Conservation (phyloP, 495 filamentous ascomycete genomes). For the Penicillium daleae region DNA sequence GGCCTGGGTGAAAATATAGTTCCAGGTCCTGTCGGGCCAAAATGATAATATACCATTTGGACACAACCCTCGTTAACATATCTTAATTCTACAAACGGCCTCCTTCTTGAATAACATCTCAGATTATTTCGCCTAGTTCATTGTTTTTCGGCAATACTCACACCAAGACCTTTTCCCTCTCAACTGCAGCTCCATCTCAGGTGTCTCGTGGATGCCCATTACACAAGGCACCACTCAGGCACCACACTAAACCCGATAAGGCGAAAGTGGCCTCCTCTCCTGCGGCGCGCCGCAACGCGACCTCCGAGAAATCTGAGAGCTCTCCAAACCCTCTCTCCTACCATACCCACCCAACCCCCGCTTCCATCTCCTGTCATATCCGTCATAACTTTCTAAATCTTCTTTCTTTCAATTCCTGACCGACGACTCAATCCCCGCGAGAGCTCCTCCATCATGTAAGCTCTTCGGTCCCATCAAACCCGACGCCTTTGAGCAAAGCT, state of each 20-base stretch:
- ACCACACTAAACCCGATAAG: constrained; percentile 24
- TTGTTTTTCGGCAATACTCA: no score
- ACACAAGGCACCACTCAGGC: constrained; percentile 25
- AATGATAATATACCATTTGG: no score
- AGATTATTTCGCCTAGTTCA: no score
- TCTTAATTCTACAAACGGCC: no score
- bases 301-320: constrained; percentile 37
- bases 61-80: no score
- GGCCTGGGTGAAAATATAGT: no score
- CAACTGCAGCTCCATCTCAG: neutral
- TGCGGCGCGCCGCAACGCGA: constrained; percentile 43
- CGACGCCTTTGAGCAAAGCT: constrained; percentile 23
- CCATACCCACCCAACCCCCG: constrained; percentile 8
- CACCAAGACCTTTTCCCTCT: neutral
- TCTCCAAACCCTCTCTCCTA: constrained; percentile 16
- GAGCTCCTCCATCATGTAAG: constrained; percentile 50
- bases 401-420: constrained; percentile 2
- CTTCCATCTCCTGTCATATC: constrained; percentile 2
- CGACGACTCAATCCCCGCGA: constrained; percentile 2
- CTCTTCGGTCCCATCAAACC: constrained; percentile 6
- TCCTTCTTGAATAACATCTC: no score
- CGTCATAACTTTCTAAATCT: neutral
- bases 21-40: no score
- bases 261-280: constrained; percentile 32
- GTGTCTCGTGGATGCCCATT: neutral